phyloP scores from a whole-genome alignment of 371 early-diverging fungal genomes.

The Nosema muscidifuracis region DNA sequence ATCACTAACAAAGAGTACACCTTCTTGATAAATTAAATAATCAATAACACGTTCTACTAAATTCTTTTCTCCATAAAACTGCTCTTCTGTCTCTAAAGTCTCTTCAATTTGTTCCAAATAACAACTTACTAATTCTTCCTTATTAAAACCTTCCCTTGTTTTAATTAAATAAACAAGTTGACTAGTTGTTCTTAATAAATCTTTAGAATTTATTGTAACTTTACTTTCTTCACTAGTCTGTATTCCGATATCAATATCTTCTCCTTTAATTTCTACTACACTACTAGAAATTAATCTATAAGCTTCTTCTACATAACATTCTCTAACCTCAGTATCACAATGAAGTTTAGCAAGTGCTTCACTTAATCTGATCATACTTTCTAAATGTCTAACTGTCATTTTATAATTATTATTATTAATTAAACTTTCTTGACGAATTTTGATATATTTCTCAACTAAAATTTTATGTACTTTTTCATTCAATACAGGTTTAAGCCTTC shows the following conservation, averaged over 20 bases:
- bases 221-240: constrained; percentile 61
- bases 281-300: constrained; percentile 76
- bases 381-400: constrained; percentile 63
- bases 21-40: constrained; percentile 63
- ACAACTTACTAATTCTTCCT: constrained; percentile 67
- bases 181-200: constrained; percentile 51
- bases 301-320: constrained; percentile 78
- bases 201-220: constrained; percentile 46
- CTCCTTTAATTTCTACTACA: constrained; percentile 80
- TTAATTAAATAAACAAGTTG: constrained; percentile 55
- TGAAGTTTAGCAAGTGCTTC: constrained; percentile 65
- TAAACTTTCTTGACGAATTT: constrained; percentile 77
- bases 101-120: constrained; percentile 63
- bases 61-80: constrained; percentile 66
- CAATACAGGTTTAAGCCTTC: constrained; percentile 64
- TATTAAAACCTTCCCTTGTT: constrained; percentile 43
- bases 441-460: constrained; percentile 76
- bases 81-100: constrained; percentile 68
- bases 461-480: constrained; percentile 71
- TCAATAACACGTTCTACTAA: constrained; percentile 71
- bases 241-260: constrained; percentile 67
- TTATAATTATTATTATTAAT: constrained; percentile 61
- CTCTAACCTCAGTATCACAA: constrained; percentile 36
- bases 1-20: constrained; percentile 59
- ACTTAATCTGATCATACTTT: constrained; percentile 64